A percentile compares a stretch with the other conserved stretches of the same genome.
phyloP scores from a whole-genome alignment of 139 green algal genomes.

The Axilococcus clingmanii region DNA sequence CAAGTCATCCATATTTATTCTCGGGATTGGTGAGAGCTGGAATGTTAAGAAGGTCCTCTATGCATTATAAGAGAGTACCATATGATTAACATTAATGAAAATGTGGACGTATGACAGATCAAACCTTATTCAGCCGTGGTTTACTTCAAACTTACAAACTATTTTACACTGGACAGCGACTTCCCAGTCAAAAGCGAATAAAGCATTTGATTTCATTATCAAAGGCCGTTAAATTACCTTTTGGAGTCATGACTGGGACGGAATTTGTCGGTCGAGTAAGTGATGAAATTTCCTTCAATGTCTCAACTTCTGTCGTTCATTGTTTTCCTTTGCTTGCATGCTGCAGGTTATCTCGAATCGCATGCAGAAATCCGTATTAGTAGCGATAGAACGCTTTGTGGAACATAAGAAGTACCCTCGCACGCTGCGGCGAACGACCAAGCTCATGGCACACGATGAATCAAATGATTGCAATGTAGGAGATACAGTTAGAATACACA shows the following conservation, averaged over 20 bases:
- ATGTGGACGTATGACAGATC: too few species aligned
- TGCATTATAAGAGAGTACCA: too few species aligned
- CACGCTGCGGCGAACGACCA: slow-evolving; percentile 23
- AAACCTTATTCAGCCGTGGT: too few species aligned
- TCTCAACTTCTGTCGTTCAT: neutral
- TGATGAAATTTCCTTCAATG: neutral
- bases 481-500: slow-evolving; percentile 42
- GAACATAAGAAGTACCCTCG: slow-evolving; percentile 34
- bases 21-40: too few species aligned
- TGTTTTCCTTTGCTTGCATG: neutral
- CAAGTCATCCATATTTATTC: too few species aligned
- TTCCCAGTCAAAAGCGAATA: too few species aligned
- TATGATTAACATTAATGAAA: too few species aligned
- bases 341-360: slow-evolving; percentile 48
- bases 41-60: too few species aligned
- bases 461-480: slow-evolving; percentile 44
- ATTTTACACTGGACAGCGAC: too few species aligned
- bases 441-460: slow-evolving; percentile 57
- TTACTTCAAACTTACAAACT: too few species aligned
- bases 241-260: neutral
- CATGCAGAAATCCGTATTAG: slow-evolving; percentile 48
- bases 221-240: too few species aligned
- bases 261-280: slow-evolving; percentile 4
- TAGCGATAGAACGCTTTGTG: slow-evolving; percentile 32
- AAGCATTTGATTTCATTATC: too few species aligned